Evolutionary conservation across 495 filamentous ascomycete species (phyloP).

Genomic region (Entonaema liquescens): DNA sequence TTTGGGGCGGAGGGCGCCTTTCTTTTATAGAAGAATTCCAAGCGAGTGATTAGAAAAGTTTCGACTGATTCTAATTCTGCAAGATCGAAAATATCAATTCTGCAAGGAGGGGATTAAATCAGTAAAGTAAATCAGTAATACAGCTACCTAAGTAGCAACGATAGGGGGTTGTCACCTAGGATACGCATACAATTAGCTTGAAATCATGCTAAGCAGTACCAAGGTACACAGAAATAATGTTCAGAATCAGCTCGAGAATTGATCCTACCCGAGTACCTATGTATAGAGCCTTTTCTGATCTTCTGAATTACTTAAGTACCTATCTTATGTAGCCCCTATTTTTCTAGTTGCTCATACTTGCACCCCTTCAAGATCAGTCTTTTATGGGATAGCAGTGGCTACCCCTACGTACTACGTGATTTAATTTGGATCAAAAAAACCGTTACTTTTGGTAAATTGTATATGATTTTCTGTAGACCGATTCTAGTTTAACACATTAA

Average conservation of each 20-base stretch:
- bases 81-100: background rate
- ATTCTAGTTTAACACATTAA: no score
- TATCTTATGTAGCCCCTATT: no score
- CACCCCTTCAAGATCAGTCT: no score
- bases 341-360: no score
- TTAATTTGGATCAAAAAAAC: no score
- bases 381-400: no score
- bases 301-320: no score
- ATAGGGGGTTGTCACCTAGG: background rate
- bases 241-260: background rate
- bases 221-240: background rate
- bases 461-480: no score
- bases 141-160: background rate
- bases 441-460: no score
- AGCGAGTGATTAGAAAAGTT: background rate
- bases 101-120: background rate
- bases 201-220: background rate
- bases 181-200: background rate
- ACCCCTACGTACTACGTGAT: no score
- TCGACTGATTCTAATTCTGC: background rate
- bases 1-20: background rate
- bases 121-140: background rate
- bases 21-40: background rate
- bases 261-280: background rate
- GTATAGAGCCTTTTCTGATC: no score